phyloP scores from a whole-genome alignment of 495 filamentous ascomycete genomes.

The Platismatia glauca region DNA sequence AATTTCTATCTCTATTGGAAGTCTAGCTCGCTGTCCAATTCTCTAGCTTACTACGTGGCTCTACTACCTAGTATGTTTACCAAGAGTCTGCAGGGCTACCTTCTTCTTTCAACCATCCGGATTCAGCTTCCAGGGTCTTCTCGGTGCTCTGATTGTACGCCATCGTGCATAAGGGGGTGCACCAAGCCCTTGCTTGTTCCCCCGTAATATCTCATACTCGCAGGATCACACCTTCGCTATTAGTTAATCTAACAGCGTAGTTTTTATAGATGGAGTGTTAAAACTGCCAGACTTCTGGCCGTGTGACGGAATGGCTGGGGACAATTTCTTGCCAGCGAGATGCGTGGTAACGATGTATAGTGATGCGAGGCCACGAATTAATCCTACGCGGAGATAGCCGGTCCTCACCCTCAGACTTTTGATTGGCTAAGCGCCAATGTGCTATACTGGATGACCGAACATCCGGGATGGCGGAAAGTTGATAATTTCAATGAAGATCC shows the following conservation, averaged over 20 bases:
- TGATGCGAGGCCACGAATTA: background rate
- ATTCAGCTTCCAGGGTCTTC: no score
- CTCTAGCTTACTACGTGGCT: no score
- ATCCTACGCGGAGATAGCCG: background rate
- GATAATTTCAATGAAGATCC: background rate
- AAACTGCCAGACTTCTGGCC: background rate
- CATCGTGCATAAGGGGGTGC: no score
- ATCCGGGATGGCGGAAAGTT: background rate
- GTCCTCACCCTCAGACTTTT: background rate
- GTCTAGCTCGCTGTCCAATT: no score
- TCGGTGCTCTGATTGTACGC: no score
- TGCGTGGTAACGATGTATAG: background rate
- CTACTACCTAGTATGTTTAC: no score
- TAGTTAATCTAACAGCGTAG: background rate
- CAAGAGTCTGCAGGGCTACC: no score
- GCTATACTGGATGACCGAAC: background rate
- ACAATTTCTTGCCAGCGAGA: background rate
- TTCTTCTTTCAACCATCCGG: no score
- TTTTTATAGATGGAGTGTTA: background rate
- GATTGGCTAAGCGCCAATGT: background rate
- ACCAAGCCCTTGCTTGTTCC: background rate
- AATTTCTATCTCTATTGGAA: no score
- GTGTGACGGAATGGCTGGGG: background rate
- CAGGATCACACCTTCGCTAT: background rate
- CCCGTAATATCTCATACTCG: background rate